A percentile compares a stretch with the other conserved stretches of the same genome.
These are phyloP conservation scores for Hypoxylon sp. DNA, from an alignment of 2,329 filamentous ascomycete genomes.

Conservation along the genomic window DNA sequence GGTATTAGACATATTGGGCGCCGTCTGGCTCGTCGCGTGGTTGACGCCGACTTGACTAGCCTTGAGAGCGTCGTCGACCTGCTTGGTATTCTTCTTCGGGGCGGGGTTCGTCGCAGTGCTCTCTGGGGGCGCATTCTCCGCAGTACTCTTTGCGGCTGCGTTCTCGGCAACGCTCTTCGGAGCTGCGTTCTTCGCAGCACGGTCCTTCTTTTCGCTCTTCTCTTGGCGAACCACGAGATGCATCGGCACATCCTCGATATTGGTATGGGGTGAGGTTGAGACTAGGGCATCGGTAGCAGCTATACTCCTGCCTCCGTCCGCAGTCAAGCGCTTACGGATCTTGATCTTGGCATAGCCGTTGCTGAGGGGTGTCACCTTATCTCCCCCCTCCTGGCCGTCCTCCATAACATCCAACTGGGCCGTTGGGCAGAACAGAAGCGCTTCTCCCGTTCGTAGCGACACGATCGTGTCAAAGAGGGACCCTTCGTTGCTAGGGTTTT, in stretches of 20 bases:
- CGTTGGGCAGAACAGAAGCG: slow-evolving; percentile 38
- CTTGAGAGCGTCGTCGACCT: not conserved
- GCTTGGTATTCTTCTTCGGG: not conserved
- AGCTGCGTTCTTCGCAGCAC: not conserved
- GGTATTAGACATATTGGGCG: not conserved
- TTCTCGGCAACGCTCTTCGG: not conserved
- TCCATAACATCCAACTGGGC: slow-evolving; percentile 24
- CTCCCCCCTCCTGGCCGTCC: not conserved
- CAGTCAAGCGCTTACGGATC: slow-evolving; percentile 17
- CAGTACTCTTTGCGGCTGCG: not conserved
- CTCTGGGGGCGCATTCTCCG: not conserved
- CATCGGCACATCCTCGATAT: not conserved
- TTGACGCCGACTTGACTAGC: not conserved
- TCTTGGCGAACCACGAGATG: not conserved
- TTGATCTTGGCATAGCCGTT: slow-evolving; percentile 8
- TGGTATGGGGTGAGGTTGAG: not conserved
- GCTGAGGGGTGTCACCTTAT: slow-evolving; percentile 11
- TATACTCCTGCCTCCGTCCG: slow-evolving; percentile 15
- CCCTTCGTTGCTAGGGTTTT: slow-evolving; percentile 1
- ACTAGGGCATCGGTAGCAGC: slow-evolving; percentile 1
- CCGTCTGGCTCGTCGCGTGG: not conserved
- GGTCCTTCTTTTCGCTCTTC: not conserved
- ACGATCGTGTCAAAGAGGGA: slow-evolving; percentile 35
- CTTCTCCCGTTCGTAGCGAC: slow-evolving; percentile 32
- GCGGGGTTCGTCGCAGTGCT: not conserved